Evolutionary conservation across 2,329 filamentous ascomycete species (phyloP).

Genomic region (Phaeosphaeriaceae sp.): DNA sequence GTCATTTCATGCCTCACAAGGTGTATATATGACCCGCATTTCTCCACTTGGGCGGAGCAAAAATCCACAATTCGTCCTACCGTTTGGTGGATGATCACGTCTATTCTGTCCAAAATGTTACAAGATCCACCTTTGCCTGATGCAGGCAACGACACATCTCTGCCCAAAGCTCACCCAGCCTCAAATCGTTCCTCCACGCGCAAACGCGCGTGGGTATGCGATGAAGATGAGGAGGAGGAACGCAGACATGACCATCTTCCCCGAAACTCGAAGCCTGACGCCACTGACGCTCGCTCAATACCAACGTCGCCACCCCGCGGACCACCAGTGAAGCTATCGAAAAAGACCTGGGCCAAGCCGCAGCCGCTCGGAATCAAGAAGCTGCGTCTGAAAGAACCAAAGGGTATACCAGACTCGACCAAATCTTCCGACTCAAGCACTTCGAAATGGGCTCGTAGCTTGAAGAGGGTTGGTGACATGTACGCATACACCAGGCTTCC

Average conservation of each 20-base stretch:
- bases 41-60: not conserved
- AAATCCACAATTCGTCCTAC: too few species aligned
- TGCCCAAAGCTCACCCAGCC: not conserved
- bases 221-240: not conserved
- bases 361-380: conserved; percentile 1
- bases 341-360: conserved; percentile 1
- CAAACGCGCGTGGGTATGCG: not conserved
- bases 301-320: not conserved
- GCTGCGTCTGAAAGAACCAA: conserved; percentile 1
- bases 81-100: not conserved
- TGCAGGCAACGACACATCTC: not conserved
- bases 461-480: not conserved
- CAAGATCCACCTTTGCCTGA: not conserved
- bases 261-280: not conserved
- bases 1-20: not conserved
- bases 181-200: not conserved
- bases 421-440: too few species aligned
- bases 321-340: not conserved
- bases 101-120: not conserved
- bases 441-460: not conserved
- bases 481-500: not conserved
- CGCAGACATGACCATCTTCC: not conserved
- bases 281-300: not conserved
- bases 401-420: not conserved
- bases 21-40: not conserved